Percentiles rank a stretch among this genome's conserved stretches.
Conservation (phyloP, 2,329 filamentous ascomycete species). For the Cercospora sojina region DNA sequence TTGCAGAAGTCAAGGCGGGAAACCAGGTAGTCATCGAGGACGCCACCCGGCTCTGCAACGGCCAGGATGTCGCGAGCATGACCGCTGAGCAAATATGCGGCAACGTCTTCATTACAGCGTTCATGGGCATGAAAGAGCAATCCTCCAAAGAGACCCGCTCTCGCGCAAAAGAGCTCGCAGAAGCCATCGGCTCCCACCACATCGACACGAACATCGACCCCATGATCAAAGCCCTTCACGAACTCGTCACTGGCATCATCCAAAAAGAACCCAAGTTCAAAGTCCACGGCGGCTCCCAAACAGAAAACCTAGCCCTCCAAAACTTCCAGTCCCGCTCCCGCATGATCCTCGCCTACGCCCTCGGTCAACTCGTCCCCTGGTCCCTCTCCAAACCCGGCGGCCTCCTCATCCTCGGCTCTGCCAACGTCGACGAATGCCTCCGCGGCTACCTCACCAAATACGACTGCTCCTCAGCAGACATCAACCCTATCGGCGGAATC, state of each 20-base stretch:
- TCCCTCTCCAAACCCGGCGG: constrained; percentile 58
- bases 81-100: constrained; percentile 61
- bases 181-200: constrained; percentile 69
- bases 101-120: constrained; percentile 62
- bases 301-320: constrained; percentile 66
- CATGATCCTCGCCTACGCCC: constrained; percentile 66
- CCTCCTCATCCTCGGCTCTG: constrained; percentile 65
- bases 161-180: constrained; percentile 61
- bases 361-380: constrained; percentile 62
- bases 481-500: constrained; percentile 64
- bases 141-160: constrained; percentile 66
- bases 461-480: constrained; percentile 56
- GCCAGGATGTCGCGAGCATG: constrained; percentile 48
- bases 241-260: constrained; percentile 58
- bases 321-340: constrained; percentile 66
- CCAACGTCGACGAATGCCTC: constrained; percentile 63
- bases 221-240: constrained; percentile 60
- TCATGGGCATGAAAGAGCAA: constrained; percentile 67
- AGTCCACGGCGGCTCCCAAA: constrained; percentile 59
- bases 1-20: constrained; percentile 51
- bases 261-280: constrained; percentile 62
- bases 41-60: constrained; percentile 53
- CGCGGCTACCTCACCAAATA: constrained; percentile 70
- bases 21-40: constrained; percentile 58
- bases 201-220: constrained; percentile 72